These are phyloP conservation scores for Clarireedia homoeocarpa DNA, from an alignment of 2,329 filamentous ascomycete genomes.

Conservation along the genomic window DNA sequence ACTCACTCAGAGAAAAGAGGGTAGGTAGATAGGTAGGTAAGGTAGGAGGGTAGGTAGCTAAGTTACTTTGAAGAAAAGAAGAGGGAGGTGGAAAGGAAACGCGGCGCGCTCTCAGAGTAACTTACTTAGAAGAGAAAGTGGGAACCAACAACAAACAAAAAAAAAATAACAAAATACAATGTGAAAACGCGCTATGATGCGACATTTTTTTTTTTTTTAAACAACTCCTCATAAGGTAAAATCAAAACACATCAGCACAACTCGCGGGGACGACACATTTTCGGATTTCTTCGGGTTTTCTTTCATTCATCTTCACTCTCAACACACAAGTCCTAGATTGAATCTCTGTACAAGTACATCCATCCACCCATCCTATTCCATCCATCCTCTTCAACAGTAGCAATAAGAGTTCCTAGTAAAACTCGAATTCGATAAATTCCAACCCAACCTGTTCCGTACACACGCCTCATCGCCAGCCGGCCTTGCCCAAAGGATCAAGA, in stretches of 20 bases:
- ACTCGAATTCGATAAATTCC: too few species aligned
- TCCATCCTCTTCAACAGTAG: not conserved
- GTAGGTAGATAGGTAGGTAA: not conserved
- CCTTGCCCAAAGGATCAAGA: too few species aligned
- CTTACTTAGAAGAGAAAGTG: not conserved
- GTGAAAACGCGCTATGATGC: too few species aligned
- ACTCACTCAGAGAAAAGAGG: too few species aligned
- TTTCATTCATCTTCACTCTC: not conserved
- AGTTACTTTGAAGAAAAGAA: not conserved
- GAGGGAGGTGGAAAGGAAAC: not conserved
- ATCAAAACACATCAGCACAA: too few species aligned
- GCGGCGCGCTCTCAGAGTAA: not conserved
- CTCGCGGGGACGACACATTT: too few species aligned
- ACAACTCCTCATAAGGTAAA: too few species aligned
- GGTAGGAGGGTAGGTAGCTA: too few species aligned
- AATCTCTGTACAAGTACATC: slow-evolving; percentile 17
- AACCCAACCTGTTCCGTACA: not conserved
- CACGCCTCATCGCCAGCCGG: too few species aligned
- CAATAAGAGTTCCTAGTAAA: too few species aligned
- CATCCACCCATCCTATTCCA: not conserved
- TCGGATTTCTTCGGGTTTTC: not conserved
- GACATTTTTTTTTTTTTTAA: too few species aligned
- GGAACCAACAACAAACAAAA: not conserved
- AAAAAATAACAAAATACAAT: too few species aligned
- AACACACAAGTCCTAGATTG: not conserved